Evolutionary conservation across 2,329 filamentous ascomycete species (phyloP), one percentile per base, ranked within the genome.

Genomic region (Penicillium griseofulvum): DNA sequence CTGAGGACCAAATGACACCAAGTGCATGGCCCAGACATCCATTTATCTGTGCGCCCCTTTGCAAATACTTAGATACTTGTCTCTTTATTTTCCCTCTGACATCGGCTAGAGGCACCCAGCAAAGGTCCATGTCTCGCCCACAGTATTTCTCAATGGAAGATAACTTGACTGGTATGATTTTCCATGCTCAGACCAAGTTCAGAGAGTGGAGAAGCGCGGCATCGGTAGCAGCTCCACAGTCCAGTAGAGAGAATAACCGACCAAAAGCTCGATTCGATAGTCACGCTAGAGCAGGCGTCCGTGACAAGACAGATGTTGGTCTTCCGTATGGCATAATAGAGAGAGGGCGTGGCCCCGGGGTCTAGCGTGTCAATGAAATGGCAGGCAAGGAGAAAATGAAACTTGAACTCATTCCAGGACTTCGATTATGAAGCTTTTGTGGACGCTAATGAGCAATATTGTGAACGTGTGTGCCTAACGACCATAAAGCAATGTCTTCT

Each of bases 41-140:
- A 42, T 19, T 54, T 46, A 8, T 51, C 56, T 24, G 29, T 33
- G 12, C 29, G 8, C 5, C 42, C 19, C 31, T 4, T 22, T 36
- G 36, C 16, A 9, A 37, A 14, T 33, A 8, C 36, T 24, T 48
- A 26, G 36, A 14, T 33, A 8, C 36, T 24, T 48, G 31, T 34
- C 37, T 22, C 19, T 24, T 44, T 29, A 3, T 9, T 38, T 38
- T 37, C n/a, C 19, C 9, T 57, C 54, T 71, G 64, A 67, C 44
- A 42, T 29, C 33, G 55, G 51, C 50, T 64, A 81, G 77, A 75
- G 75, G 46, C 81, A 90, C 66, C 80, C 93, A 41, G 75, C 94
- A 63, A 83, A 89, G 12, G 85, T 96, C 41, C 93, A 97, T 77
- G 90, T 97, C 38, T 93, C 90, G 39, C 93, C 93, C 1, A 97